Evolutionary conservation across 495 filamentous ascomycete genomes (phyloP).

Genomic region (Aspergillus cristatus): DNA sequence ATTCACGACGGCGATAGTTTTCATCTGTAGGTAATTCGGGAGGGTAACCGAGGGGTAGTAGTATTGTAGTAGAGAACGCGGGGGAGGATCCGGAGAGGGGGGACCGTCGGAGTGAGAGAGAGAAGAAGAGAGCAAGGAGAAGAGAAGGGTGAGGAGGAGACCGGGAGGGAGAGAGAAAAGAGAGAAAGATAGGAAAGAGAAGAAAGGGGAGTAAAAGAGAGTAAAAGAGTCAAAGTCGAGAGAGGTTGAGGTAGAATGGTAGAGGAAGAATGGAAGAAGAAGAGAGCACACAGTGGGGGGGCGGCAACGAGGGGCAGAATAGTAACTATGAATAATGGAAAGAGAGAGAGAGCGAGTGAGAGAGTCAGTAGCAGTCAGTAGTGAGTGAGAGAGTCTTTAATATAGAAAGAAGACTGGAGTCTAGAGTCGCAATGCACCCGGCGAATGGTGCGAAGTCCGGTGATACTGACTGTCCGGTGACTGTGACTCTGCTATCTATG

Average conservation of each 20-base stretch:
- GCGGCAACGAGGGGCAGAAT: too few species aligned
- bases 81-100: conserved; percentile 1
- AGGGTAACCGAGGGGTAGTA: conserved; percentile 3
- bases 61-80: too few species aligned
- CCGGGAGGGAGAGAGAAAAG: neutral
- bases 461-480: too few species aligned
- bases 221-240: conserved; percentile 8
- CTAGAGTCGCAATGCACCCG: too few species aligned
- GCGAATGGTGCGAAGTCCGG: too few species aligned
- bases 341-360: too few species aligned
- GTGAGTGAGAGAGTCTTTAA: too few species aligned
- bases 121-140: conserved; percentile 1
- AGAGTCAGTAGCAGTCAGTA: too few species aligned
- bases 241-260: conserved; percentile 1
- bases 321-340: too few species aligned
- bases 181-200: neutral
- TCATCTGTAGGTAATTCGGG: conserved; percentile 44
- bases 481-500: too few species aligned
- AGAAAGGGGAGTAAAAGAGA: conserved; percentile 4
- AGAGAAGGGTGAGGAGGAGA: conserved; percentile 3
- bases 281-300: conserved; percentile 7
- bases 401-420: too few species aligned
- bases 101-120: neutral
- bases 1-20: conserved; percentile 89
- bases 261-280: conserved; percentile 10